phyloP scores from a whole-genome alignment of 2,329 filamentous ascomycete genomes.

The Graphilbum ipis-grandicollis region DNA sequence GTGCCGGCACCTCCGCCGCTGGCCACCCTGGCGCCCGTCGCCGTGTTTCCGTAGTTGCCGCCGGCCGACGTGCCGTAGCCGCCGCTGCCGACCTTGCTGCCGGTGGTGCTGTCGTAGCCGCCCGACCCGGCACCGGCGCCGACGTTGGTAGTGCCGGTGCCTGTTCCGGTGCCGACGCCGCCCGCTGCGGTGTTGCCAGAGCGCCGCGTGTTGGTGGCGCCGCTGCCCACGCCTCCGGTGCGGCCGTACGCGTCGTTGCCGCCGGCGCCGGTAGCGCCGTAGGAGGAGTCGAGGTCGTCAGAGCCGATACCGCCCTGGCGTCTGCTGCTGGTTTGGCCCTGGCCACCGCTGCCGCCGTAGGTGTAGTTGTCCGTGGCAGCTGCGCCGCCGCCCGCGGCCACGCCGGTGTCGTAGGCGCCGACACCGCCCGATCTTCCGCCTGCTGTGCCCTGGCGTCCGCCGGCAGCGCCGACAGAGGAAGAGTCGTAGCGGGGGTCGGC shows the following conservation, averaged over 20 bases:
- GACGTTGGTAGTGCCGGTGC: background rate
- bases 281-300: too few species aligned
- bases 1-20: background rate
- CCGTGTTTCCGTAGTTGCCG: conserved; percentile 9
- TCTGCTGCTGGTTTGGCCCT: background rate
- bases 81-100: background rate
- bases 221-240: conserved; percentile 6
- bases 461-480: background rate
- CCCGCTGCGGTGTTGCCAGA: conserved; percentile 27
- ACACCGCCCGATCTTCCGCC: background rate
- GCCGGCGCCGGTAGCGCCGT: background rate
- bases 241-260: background rate
- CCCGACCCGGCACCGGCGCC: background rate
- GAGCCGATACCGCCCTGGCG: too few species aligned
- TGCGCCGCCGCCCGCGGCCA: background rate
- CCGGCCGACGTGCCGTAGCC: conserved; percentile 10
- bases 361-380: conserved; percentile 1
- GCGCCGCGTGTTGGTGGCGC: background rate
- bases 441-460: background rate
- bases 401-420: too few species aligned
- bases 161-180: conserved; percentile 7
- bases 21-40: background rate
- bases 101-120: too few species aligned
- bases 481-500: background rate
- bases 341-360: conserved; percentile 1